phyloP scores from a whole-genome alignment of 2,329 filamentous ascomycete genomes.

The Colletotrichum sublineola region DNA sequence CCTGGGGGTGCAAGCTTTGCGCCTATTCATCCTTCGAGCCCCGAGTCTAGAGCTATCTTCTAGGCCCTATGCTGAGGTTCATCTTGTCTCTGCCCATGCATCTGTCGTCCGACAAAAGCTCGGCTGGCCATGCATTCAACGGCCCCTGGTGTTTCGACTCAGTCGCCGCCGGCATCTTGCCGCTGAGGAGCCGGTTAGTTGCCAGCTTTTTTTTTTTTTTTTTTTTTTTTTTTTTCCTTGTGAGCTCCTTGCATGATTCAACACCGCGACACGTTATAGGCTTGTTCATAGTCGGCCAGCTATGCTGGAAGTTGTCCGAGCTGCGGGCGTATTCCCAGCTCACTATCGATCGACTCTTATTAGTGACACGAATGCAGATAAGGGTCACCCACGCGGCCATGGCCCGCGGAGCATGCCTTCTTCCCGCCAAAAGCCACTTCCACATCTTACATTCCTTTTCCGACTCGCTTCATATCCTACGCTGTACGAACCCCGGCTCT shows the following conservation, averaged over 20 bases:
- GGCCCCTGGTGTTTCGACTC: not conserved
- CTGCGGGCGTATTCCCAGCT: constrained; percentile 10
- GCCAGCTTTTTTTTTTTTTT: not conserved
- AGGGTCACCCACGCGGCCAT: not conserved
- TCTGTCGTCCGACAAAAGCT: constrained; percentile 3
- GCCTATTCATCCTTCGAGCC: not conserved
- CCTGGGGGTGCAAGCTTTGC: not conserved
- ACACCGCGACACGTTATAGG: too few relatives aligned
- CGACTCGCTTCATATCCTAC: not conserved
- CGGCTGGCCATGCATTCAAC: constrained; percentile 30
- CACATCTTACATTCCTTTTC: constrained; percentile 1
- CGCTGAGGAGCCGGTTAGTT: not conserved
- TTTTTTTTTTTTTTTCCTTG: too few relatives aligned
- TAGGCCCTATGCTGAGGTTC: not conserved
- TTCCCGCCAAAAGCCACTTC: not conserved
- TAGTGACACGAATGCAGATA: not conserved
- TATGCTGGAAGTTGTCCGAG: not conserved
- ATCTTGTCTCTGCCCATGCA: not conserved
- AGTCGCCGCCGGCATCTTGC: not conserved
- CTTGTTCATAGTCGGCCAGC: not conserved
- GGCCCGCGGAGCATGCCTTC: constrained; percentile 1
- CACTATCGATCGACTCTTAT: not conserved
- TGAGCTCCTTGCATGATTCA: too few relatives aligned
- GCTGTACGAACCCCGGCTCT: not conserved
- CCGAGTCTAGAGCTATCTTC: not conserved